Percentiles rank a stretch among this genome's conserved stretches.
Evolutionary conservation across 345 rosid species (phyloP).

Genomic region (Arabidopsis thaliana): DNA sequence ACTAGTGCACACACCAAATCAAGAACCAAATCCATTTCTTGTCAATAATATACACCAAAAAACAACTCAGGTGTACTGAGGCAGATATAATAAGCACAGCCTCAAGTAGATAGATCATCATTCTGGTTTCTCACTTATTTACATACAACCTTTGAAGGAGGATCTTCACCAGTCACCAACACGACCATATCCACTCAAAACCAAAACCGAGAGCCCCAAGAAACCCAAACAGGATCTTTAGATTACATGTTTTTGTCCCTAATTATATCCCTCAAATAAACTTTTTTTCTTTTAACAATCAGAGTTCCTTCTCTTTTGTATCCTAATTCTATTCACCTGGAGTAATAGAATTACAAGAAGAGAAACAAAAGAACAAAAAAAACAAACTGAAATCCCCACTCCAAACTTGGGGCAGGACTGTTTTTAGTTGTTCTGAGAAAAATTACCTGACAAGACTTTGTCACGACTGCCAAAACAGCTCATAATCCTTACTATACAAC

Average conservation of each 20-base stretch:
- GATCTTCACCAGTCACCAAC: conserved; percentile 16
- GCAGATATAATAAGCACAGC: conserved; percentile 38
- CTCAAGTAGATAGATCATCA: conserved; percentile 36
- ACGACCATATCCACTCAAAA: conserved; percentile 35
- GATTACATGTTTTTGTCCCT: conserved; percentile 34
- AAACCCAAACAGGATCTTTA: conserved; percentile 25
- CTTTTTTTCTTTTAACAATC: conserved; percentile 29
- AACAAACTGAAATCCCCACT: conserved; percentile 26
- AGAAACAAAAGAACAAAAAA: conserved; percentile 4
- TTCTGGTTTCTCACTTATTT: conserved; percentile 35
- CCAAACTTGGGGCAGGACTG: conserved; percentile 21
- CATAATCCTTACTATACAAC: conserved; percentile 85
- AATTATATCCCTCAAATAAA: conserved; percentile 31
- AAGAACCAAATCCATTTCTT: conserved; percentile 16
- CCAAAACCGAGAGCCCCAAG: conserved; percentile 25
- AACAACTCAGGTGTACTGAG: conserved; percentile 24
- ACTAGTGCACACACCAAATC: not conserved
- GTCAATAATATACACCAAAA: conserved; percentile 17
- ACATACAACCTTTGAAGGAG: conserved; percentile 32
- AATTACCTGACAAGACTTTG: conserved; percentile 36
- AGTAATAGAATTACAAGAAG: conserved; percentile 45
- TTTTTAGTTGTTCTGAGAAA: conserved; percentile 23
- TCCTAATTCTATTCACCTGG: conserved; percentile 44
- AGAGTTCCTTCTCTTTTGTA: conserved; percentile 38
- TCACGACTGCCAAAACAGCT: conserved; percentile 98